Evolutionary conservation across 2,329 filamentous ascomycete species (phyloP).

Genomic region (Mariannaea sp.): DNA sequence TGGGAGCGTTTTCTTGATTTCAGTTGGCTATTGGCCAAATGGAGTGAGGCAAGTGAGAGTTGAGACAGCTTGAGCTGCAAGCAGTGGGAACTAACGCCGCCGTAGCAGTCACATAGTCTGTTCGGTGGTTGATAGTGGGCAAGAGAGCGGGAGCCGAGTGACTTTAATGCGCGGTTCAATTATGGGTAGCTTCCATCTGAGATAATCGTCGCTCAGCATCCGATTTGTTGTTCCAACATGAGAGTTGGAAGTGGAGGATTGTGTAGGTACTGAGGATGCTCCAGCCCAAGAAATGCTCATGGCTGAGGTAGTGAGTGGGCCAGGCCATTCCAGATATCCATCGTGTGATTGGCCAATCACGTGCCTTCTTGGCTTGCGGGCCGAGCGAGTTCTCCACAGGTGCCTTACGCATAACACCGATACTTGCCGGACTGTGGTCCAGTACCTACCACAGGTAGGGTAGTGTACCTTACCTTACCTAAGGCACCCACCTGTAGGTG

Average conservation of each 20-base stretch:
- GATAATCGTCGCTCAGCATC: slow-evolving; percentile 14
- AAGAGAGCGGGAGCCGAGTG: slow-evolving; percentile 10
- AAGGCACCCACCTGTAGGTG: no score
- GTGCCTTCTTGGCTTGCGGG: not conserved
- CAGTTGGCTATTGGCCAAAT: not conserved
- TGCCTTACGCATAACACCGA: not conserved
- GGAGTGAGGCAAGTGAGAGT: not conserved
- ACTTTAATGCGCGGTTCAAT: no score
- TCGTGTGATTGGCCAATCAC: slow-evolving; percentile 21
- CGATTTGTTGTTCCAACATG: not conserved
- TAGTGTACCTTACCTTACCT: no score
- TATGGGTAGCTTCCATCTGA: not conserved
- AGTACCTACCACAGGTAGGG: not conserved
- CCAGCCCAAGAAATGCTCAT: slow-evolving; percentile 12
- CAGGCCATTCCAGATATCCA: not conserved
- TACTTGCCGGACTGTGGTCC: not conserved
- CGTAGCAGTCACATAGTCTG: slow-evolving; percentile 25
- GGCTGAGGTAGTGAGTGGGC: slow-evolving; percentile 10
- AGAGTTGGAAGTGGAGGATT: slow-evolving; percentile 3
- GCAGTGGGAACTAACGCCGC: slow-evolving; percentile 24
- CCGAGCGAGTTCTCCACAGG: slow-evolving; percentile 23
- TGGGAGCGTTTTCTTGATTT: not conserved
- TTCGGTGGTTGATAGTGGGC: not conserved
- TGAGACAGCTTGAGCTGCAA: slow-evolving; percentile 29
- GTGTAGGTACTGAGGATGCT: slow-evolving; percentile 15